phyloP scores from a whole-genome alignment of 441 rosid species.

The Breynia disticha region DNA sequence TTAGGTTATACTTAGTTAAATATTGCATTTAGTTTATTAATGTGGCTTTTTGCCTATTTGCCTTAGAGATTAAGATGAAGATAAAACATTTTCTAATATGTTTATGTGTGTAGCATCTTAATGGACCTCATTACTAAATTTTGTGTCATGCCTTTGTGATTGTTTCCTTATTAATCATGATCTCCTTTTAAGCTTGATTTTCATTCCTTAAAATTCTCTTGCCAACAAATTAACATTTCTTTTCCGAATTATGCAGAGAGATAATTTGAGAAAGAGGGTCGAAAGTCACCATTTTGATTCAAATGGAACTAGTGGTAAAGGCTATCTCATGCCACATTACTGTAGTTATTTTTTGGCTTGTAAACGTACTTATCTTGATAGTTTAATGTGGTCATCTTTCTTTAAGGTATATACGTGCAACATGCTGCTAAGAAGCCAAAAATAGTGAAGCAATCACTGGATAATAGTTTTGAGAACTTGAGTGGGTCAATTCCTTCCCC shows the following conservation, averaged over 20 bases:
- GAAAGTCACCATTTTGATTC: conserved; percentile 74
- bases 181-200: background rate
- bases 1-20: too few species aligned
- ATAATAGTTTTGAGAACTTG: conserved; percentile 52
- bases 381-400: conserved; percentile 18
- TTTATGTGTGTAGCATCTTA: too few species aligned
- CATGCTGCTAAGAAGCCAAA: conserved; percentile 70
- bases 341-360: conserved; percentile 8
- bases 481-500: conserved; percentile 75
- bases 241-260: conserved; percentile 48
- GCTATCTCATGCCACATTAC: conserved; percentile 13
- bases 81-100: too few species aligned
- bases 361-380: conserved; percentile 9
- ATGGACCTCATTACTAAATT: too few species aligned
- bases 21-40: too few species aligned
- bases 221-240: background rate
- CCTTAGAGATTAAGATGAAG: too few species aligned
- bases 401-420: conserved; percentile 65
- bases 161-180: background rate
- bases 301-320: conserved; percentile 62
- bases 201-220: background rate
- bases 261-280: conserved; percentile 59
- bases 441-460: conserved; percentile 59
- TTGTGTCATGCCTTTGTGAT: too few species aligned
- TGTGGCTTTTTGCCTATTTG: too few species aligned